Conservation (phyloP, 1,284 basidiomycete species). For the Taiwanofungus camphoratus region DNA sequence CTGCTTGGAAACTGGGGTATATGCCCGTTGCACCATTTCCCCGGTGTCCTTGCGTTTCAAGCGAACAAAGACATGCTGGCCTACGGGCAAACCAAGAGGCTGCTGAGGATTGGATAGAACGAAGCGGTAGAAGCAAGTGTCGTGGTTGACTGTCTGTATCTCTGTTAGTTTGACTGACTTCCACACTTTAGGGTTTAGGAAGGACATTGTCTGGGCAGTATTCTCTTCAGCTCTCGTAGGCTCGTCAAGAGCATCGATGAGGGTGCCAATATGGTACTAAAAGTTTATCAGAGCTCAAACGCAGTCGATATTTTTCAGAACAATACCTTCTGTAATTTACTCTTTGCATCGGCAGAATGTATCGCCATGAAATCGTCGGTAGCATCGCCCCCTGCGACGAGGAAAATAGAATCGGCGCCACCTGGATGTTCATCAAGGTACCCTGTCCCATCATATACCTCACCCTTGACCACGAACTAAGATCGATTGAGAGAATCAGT, state of each 20-base stretch:
- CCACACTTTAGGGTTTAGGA: constrained; percentile 50
- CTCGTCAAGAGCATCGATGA: constrained; percentile 15
- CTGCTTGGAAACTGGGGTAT: constrained; percentile 52
- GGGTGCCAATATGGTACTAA: constrained; percentile 40
- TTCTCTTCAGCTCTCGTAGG: constrained; percentile 11
- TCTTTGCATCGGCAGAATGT: constrained; percentile 45
- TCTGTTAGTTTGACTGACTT: constrained; percentile 40
- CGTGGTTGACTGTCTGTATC: constrained; percentile 38
- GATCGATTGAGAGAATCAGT: too few species aligned
- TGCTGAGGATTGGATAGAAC: constrained; percentile 39
- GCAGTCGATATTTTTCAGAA: neutral
- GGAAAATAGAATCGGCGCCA: constrained; percentile 52
- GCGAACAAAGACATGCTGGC: constrained; percentile 59
- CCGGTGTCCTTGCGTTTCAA: constrained; percentile 37
- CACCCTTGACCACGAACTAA: constrained; percentile 52
- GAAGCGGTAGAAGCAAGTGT: constrained; percentile 52
- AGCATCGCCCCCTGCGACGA: constrained; percentile 59
- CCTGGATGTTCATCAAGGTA: constrained; percentile 62
- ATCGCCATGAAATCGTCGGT: constrained; percentile 61
- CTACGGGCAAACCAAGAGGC: constrained; percentile 52
- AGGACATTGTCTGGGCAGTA: constrained; percentile 20
- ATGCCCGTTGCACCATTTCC: constrained; percentile 53
- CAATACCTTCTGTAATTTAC: constrained; percentile 40
- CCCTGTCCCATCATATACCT: constrained; percentile 48
- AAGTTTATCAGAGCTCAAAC: neutral